Percentiles rank a stretch among this genome's conserved stretches.
Evolutionary conservation across 306 rosid genomes (phyloP).

Genomic region (Casuarina equisetifolia): DNA sequence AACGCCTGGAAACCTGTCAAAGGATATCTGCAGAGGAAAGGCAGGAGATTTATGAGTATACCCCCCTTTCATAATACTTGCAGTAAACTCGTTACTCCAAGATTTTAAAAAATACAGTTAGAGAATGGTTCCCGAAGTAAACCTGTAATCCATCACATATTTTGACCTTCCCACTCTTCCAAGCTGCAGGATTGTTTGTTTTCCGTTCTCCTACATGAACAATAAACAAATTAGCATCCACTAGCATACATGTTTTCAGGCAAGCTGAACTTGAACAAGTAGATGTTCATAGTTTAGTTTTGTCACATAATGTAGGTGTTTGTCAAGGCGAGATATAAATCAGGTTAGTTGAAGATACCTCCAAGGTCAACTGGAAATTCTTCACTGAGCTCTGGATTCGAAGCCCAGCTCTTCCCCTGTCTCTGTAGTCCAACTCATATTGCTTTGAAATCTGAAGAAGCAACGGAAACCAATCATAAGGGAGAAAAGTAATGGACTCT

Average conservation of each 20-base stretch:
- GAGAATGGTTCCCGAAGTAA: conserved; percentile 14
- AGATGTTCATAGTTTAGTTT: neutral
- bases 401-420: conserved; percentile 74
- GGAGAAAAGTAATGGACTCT: neutral
- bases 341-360: conserved; percentile 41
- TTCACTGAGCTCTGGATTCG: conserved; percentile 72
- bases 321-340: neutral
- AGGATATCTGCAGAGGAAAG: conserved; percentile 64
- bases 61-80: neutral
- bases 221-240: conserved; percentile 21
- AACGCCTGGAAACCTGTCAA: conserved; percentile 97
- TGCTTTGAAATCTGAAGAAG: conserved; percentile 61
- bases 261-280: too few relatives aligned
- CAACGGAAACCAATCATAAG: conserved; percentile 4
- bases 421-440: conserved; percentile 84
- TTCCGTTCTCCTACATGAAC: conserved; percentile 61
- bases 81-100: neutral
- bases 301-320: neutral
- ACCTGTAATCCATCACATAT: conserved; percentile 95
- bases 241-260: neutral
- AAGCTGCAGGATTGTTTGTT: conserved; percentile 77
- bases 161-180: conserved; percentile 80
- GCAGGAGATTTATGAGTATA: conserved; percentile 15
- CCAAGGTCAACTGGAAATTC: conserved; percentile 86
- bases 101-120: neutral